Evolutionary conservation across 73 alveolate species (phyloP).

Genomic region (Stentor coeruleus): DNA sequence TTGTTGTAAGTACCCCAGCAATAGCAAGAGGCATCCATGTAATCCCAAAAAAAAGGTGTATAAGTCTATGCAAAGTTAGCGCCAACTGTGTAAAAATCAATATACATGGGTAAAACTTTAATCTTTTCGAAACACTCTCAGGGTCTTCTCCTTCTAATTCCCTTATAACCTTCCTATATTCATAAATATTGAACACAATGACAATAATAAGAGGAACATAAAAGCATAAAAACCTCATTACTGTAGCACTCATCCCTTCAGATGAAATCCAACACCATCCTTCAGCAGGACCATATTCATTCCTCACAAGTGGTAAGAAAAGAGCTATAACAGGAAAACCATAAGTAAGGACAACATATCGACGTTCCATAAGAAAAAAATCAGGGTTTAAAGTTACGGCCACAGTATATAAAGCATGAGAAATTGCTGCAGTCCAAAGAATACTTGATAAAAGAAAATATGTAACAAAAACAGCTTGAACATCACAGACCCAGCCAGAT

Average conservation of each 20-base stretch:
- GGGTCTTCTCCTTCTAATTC: background rate
- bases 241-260: background rate
- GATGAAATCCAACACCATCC: conserved; percentile 9
- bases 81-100: background rate
- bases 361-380: background rate
- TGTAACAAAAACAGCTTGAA: background rate
- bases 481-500: background rate
- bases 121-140: background rate
- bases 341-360: background rate
- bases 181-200: background rate
- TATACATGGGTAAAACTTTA: background rate
- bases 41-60: background rate
- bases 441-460: background rate
- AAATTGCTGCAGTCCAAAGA: conserved; percentile 11
- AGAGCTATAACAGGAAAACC: background rate
- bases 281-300: background rate
- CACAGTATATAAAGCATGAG: background rate
- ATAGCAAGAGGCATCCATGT: background rate
- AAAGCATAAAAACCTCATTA: background rate
- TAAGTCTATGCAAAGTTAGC: background rate
- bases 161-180: background rate
- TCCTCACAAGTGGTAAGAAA: background rate
- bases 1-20: background rate
- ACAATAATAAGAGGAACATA: background rate
- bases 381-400: background rate